Percentiles rank a stretch among this genome's conserved stretches.
Evolutionary conservation across 805 yeast genomes (phyloP).

Genomic region (Metschnikowia baotianmanensis): DNA sequence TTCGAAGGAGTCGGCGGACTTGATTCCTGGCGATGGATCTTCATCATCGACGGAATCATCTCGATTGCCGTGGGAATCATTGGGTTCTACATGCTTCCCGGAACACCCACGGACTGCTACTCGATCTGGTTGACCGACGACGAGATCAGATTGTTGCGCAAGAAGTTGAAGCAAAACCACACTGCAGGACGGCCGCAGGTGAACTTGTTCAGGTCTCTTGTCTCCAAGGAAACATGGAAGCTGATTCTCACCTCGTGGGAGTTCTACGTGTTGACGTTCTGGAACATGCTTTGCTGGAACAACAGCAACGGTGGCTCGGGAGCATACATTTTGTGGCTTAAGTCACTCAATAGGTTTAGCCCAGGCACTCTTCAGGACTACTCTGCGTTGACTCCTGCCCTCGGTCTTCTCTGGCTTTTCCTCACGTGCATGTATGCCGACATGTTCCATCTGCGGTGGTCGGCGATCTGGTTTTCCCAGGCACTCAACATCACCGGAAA

Average conservation of each 20-base stretch:
- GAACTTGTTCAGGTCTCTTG: slow-evolving; percentile 15
- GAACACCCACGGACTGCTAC: slow-evolving; percentile 20
- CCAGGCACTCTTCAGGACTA: slow-evolving; percentile 36
- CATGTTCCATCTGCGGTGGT: slow-evolving; percentile 43
- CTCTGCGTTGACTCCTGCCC: slow-evolving; percentile 47
- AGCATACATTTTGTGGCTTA: slow-evolving; percentile 60
- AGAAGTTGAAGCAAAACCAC: slow-evolving; percentile 17
- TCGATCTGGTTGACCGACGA: slow-evolving; percentile 19
- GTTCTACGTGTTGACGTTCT: slow-evolving; percentile 52
- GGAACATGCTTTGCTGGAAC: slow-evolving; percentile 62
- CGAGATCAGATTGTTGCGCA: slow-evolving; percentile 37
- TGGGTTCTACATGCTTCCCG: slow-evolving; percentile 22
- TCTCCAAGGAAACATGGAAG: slow-evolving; percentile 44
- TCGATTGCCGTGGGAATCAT: slow-evolving; percentile 18
- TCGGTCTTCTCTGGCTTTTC: slow-evolving; percentile 40
- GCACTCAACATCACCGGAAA: slow-evolving; percentile 55
- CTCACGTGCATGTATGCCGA: slow-evolving; percentile 39
- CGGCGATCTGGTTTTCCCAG: slow-evolving; percentile 52
- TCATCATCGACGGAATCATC: slow-evolving; percentile 18
- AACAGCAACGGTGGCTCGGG: slow-evolving; percentile 56
- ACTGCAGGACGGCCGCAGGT: slow-evolving; percentile 20
- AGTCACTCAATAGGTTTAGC: slow-evolving; percentile 23
- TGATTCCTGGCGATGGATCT: slow-evolving; percentile 21
- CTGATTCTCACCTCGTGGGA: slow-evolving; percentile 56
- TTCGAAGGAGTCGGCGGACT: slow-evolving; percentile 14